Percentiles rank a stretch among this genome's conserved stretches.
These are phyloP conservation scores for Symbiotaphrina buchneri DNA, from an alignment of 495 filamentous ascomycete genomes.

Conservation along the genomic window DNA sequence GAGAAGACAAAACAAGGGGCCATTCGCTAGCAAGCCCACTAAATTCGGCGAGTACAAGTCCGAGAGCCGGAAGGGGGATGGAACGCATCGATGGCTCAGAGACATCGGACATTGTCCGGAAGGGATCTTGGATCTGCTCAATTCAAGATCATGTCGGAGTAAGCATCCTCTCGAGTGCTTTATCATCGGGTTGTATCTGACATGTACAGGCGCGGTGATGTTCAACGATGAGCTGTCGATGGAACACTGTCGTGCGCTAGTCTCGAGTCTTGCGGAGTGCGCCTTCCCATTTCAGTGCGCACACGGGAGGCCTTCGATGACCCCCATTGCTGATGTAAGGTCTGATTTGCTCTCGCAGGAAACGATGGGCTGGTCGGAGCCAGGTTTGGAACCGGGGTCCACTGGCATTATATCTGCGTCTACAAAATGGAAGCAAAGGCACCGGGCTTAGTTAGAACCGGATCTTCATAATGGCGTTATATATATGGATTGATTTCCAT, in stretches of 20 bases:
- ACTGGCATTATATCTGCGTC: no score
- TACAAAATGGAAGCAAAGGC: no score
- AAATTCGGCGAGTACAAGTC: neutral
- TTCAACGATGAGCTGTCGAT: slow-evolving; percentile 62
- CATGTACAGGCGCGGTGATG: slow-evolving; percentile 54
- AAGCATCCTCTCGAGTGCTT: slow-evolving; percentile 6
- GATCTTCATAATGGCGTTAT: no score
- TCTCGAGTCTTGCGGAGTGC: slow-evolving; percentile 38
- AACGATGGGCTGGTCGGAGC: no score
- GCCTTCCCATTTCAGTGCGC: slow-evolving; percentile 87
- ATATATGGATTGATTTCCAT: no score
- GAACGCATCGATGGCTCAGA: slow-evolving; percentile 23
- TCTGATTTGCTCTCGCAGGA: no score
- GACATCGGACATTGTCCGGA: slow-evolving; percentile 43
- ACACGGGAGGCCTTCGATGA: slow-evolving; percentile 33
- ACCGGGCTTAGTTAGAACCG: no score
- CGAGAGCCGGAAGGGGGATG: neutral
- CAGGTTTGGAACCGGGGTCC: no score
- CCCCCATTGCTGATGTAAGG: slow-evolving; percentile 1
- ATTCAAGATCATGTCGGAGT: slow-evolving; percentile 74
- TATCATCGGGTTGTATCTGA: neutral
- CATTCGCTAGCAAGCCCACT: neutral
- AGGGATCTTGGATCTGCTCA: slow-evolving; percentile 68
- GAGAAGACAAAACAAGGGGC: slow-evolving; percentile 13
- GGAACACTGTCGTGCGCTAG: slow-evolving; percentile 40